phyloP scores from a whole-genome alignment of 2,329 filamentous ascomycete genomes.

The Sarocladium strictum region DNA sequence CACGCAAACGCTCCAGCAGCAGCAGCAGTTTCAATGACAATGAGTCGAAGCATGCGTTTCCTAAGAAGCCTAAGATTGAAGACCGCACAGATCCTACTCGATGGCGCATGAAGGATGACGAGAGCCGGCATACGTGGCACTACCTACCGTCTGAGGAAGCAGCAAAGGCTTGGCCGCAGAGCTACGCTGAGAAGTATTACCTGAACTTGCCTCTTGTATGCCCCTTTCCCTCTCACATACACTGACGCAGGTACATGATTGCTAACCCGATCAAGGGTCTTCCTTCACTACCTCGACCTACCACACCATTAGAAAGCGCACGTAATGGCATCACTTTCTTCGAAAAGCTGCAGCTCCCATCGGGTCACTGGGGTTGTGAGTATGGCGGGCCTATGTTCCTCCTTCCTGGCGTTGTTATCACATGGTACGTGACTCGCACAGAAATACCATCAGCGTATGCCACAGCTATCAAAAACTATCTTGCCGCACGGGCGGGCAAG shows the following conservation, averaged over 20 bases:
- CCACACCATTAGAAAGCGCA: constrained; percentile 69
- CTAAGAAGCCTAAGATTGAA: constrained; percentile 42
- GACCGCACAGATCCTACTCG: constrained; percentile 69
- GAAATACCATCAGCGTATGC: constrained; percentile 74
- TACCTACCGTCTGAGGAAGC: constrained; percentile 74
- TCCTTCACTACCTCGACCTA: constrained; percentile 63
- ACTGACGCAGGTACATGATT: not conserved
- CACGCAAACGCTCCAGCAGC: constrained; percentile 37
- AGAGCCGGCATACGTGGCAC: constrained; percentile 87
- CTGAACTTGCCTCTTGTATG: constrained; percentile 72
- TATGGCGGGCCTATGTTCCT: constrained; percentile 98
- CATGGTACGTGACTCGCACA: constrained; percentile 85
- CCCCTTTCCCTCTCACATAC: not conserved
- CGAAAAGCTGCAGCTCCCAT: constrained; percentile 78
- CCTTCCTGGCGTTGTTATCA: constrained; percentile 75
- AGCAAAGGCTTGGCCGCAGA: constrained; percentile 75
- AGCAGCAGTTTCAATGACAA: constrained; percentile 14
- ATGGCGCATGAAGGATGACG: constrained; percentile 81
- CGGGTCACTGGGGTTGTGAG: constrained; percentile 94
- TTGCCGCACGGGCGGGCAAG: constrained; percentile 76
- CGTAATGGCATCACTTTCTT: constrained; percentile 84
- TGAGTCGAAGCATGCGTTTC: constrained; percentile 23
- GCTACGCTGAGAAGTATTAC: constrained; percentile 81
- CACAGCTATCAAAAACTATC: constrained; percentile 87
- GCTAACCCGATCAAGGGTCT: constrained; percentile 50